phyloP scores from a whole-genome alignment of 225 moss, liverwort and hornwort genomes.

The Ulota crispa region DNA sequence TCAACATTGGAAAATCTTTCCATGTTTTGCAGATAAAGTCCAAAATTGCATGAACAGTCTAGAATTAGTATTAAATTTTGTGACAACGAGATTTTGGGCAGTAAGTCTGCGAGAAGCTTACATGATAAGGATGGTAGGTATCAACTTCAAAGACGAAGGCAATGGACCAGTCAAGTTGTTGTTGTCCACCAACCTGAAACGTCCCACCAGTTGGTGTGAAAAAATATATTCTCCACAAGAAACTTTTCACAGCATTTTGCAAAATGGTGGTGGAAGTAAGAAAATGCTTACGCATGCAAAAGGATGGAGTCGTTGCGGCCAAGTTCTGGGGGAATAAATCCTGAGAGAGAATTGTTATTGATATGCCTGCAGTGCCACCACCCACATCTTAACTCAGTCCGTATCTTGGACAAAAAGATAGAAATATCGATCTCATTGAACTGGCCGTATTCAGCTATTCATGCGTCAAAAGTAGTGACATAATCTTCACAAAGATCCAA shows the following conservation, averaged over 20 bases:
- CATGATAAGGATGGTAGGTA: conserved; percentile 28
- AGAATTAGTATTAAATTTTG: no score
- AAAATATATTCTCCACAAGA: background rate
- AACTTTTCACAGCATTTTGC: no score
- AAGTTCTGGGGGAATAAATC: conserved; percentile 35
- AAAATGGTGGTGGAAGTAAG: background rate
- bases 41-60: no score
- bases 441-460: no score
- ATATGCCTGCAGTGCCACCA: conserved; percentile 41
- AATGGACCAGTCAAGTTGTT: conserved; percentile 58
- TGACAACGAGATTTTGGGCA: background rate
- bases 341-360: conserved; percentile 55
- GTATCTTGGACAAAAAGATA: background rate
- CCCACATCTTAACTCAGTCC: background rate
- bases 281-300: conserved; percentile 40
- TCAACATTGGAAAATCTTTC: no score
- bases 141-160: conserved; percentile 24
- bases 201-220: background rate
- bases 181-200: conserved; percentile 55
- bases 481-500: no score
- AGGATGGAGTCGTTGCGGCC: conserved; percentile 18
- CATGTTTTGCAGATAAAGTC: no score
- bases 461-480: no score
- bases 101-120: conserved; percentile 16
- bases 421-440: no score